Conservation (phyloP, 345 rosid genomes). For the Eutrema japonicum region DNA sequence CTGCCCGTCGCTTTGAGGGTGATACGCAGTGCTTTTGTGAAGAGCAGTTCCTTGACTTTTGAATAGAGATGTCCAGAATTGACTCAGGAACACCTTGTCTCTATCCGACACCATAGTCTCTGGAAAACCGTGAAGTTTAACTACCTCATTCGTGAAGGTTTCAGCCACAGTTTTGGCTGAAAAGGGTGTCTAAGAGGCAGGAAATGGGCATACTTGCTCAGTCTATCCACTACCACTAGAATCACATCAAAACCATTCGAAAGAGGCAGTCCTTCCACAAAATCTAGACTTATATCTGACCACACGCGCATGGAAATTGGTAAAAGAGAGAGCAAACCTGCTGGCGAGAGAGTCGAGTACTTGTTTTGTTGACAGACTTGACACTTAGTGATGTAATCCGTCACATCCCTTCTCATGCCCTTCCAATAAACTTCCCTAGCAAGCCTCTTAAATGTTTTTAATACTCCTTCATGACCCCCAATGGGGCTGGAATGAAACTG, state of each 20-base stretch:
- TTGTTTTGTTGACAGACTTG: background rate
- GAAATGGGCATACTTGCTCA: background rate
- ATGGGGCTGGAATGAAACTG: background rate
- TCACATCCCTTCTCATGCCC: background rate
- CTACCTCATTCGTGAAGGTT: background rate
- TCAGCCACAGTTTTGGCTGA: background rate
- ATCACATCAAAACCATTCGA: background rate
- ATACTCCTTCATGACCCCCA: background rate
- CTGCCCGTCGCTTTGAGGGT: too few relatives aligned
- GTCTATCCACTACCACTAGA: background rate
- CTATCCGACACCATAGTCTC: background rate
- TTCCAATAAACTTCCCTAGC: background rate
- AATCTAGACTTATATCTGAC: background rate
- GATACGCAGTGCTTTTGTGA: too few relatives aligned
- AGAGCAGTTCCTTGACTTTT: background rate
- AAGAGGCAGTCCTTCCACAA: background rate
- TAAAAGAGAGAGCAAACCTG: background rate
- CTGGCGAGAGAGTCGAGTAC: background rate
- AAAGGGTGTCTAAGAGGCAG: background rate
- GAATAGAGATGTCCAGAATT: background rate
- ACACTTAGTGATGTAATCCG: background rate
- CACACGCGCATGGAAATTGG: background rate
- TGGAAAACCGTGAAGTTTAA: background rate
- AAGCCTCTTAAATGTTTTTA: background rate
- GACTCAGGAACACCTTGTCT: background rate